phyloP scores from a whole-genome alignment of 805 yeast genomes.

The Metschnikowia picachoensis region DNA sequence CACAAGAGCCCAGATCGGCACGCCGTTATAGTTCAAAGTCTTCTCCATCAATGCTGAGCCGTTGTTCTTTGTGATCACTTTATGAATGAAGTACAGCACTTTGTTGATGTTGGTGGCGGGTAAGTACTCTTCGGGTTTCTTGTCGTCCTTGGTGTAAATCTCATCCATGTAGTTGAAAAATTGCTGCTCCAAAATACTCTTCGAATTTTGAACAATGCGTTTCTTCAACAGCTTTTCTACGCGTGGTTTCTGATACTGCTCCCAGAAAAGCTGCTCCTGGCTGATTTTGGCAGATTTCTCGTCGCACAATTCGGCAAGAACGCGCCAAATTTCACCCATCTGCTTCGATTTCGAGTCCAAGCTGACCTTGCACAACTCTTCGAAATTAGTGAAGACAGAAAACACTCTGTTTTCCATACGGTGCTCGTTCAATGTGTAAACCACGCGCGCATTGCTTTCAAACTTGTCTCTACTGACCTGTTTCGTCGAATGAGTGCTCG shows the following conservation, averaged over 20 bases:
- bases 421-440: conserved; percentile 66
- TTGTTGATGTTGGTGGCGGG: conserved; percentile 70
- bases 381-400: conserved; percentile 57
- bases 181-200: conserved; percentile 65
- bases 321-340: conserved; percentile 69
- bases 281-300: conserved; percentile 31
- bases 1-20: conserved; percentile 92
- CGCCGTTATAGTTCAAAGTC: conserved; percentile 59
- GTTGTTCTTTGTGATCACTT: conserved; percentile 31
- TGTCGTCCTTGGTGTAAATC: conserved; percentile 55
- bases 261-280: conserved; percentile 34
- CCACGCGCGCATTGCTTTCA: conserved; percentile 69
- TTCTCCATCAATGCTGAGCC: conserved; percentile 24
- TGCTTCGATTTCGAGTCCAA: conserved; percentile 66
- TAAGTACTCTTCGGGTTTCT: conserved; percentile 29
- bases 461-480: conserved; percentile 52
- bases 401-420: conserved; percentile 52
- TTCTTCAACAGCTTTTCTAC: conserved; percentile 29
- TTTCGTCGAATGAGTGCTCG: conserved; percentile 18
- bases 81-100: conserved; percentile 53
- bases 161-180: conserved; percentile 72
- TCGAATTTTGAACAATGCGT: conserved; percentile 52
- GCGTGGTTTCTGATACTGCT: conserved; percentile 14
- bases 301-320: conserved; percentile 48
- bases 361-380: conserved; percentile 54